phyloP scores from a whole-genome alignment of 768 basidiomycete genomes.

The Phaeolepiota aurea region DNA sequence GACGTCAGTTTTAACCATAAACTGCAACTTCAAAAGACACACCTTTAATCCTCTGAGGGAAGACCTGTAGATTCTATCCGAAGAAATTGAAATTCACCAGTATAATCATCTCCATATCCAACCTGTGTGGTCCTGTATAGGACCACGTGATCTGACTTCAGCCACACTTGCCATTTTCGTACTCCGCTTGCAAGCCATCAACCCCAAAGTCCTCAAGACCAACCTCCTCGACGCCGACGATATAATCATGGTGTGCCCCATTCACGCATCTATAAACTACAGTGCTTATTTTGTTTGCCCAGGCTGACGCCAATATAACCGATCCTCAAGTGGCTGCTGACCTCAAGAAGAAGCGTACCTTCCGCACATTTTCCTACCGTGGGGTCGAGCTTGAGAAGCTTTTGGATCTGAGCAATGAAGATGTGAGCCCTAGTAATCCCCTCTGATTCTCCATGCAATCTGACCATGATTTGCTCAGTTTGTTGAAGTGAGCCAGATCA shows the following conservation, averaged over 20 bases:
- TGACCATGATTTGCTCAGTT: conserved; percentile 34
- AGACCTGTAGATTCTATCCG: conserved; percentile 93
- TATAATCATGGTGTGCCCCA: conserved; percentile 28
- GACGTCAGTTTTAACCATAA: conserved; percentile 5
- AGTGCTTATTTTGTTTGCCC: background rate
- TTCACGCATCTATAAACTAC: too few relatives aligned
- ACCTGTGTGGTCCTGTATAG: conserved; percentile 46
- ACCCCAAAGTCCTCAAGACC: conserved; percentile 13
- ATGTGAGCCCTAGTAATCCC: conserved; percentile 65
- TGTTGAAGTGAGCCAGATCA: conserved; percentile 52
- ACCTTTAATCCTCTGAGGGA: conserved; percentile 88
- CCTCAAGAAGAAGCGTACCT: conserved; percentile 97
- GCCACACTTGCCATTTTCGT: conserved; percentile 29
- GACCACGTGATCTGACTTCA: conserved; percentile 37
- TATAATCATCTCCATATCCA: conserved; percentile 11
- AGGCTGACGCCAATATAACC: conserved; percentile 75
- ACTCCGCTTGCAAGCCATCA: conserved; percentile 22
- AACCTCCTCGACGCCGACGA: conserved; percentile 28
- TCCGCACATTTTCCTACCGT: conserved; percentile 98
- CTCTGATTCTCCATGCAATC: background rate
- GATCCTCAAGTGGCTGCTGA: conserved; percentile 93
- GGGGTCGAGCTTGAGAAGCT: conserved; percentile 98
- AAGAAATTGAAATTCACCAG: too few relatives aligned
- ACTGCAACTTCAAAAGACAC: conserved; percentile 8
- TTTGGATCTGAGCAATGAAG: conserved; percentile 92